These are phyloP conservation scores for Urochloa ruziziensis DNA, from an alignment of 176 grass and related monocot species.

Conservation along the genomic window DNA sequence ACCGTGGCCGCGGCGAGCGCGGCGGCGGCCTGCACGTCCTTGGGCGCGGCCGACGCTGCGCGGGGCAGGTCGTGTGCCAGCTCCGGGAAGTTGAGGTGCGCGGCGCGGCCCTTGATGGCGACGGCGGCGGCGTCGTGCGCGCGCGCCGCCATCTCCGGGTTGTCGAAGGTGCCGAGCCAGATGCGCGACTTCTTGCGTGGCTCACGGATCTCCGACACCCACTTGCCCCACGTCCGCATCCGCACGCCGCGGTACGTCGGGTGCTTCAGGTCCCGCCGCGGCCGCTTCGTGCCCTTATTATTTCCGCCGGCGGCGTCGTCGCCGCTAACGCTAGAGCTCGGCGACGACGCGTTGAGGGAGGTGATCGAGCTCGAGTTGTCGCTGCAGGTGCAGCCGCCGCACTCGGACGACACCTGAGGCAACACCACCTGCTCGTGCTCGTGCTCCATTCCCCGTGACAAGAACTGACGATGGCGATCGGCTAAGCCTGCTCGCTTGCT, in stretches of 20 bases:
- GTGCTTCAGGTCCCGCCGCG: constrained; percentile 71
- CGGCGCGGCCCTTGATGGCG: constrained; percentile 67
- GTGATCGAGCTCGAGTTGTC: constrained; percentile 18
- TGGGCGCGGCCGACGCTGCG: constrained; percentile 61
- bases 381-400: constrained; percentile 23
- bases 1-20: constrained; percentile 54
- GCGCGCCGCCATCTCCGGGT: constrained; percentile 74
- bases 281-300: constrained; percentile 55
- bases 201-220: constrained; percentile 93
- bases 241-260: constrained; percentile 82
- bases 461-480: background rate
- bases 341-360: constrained; percentile 44
- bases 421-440: background rate
- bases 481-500: background rate
- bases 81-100: constrained; percentile 82
- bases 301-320: background rate
- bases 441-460: constrained; percentile 26
- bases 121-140: constrained; percentile 82
- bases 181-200: constrained; percentile 89
- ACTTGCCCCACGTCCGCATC: constrained; percentile 79
- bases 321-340: constrained; percentile 15
- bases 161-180: constrained; percentile 85
- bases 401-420: constrained; percentile 12
- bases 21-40: constrained; percentile 79
- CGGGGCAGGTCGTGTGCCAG: constrained; percentile 56